Conservation (phyloP, 2,329 filamentous ascomycete species). For the Penicillium freii region DNA sequence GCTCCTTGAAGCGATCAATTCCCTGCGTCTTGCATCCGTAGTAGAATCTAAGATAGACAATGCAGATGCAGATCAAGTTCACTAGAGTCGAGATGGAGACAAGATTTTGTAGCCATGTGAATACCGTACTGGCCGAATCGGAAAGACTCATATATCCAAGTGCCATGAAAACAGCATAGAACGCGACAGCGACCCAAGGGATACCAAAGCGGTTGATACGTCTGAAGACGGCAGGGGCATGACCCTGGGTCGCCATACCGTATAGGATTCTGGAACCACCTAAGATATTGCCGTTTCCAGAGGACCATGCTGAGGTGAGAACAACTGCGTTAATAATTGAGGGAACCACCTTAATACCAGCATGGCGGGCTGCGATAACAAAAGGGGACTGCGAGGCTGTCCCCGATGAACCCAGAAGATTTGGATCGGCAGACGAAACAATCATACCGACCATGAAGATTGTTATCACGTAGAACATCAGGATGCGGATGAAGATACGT, state of each 20-base stretch:
- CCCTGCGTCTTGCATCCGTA: conserved; percentile 44
- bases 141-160: conserved; percentile 65
- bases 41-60: conserved; percentile 54
- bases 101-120: conserved; percentile 66
- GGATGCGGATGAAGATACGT: conserved; percentile 54
- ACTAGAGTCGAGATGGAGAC: conserved; percentile 43
- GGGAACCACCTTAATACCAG: conserved; percentile 36
- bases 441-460: conserved; percentile 50
- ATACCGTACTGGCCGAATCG: conserved; percentile 55
- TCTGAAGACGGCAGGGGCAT: conserved; percentile 37
- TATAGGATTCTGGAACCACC: conserved; percentile 40
- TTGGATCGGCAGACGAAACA: conserved; percentile 47
- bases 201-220: conserved; percentile 49
- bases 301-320: conserved; percentile 37
- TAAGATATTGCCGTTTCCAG: conserved; percentile 44
- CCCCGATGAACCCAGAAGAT: conserved; percentile 47
- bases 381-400: conserved; percentile 46
- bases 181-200: conserved; percentile 55
- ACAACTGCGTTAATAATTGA: conserved; percentile 25
- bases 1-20: conserved; percentile 32
- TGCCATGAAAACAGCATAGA: conserved; percentile 56
- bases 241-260: conserved; percentile 38
- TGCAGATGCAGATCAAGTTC: conserved; percentile 60
- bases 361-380: conserved; percentile 47
- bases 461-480: conserved; percentile 55